Conservation (phyloP, 2,329 filamentous ascomycete genomes). For the Neofusicoccum ribis region DNA sequence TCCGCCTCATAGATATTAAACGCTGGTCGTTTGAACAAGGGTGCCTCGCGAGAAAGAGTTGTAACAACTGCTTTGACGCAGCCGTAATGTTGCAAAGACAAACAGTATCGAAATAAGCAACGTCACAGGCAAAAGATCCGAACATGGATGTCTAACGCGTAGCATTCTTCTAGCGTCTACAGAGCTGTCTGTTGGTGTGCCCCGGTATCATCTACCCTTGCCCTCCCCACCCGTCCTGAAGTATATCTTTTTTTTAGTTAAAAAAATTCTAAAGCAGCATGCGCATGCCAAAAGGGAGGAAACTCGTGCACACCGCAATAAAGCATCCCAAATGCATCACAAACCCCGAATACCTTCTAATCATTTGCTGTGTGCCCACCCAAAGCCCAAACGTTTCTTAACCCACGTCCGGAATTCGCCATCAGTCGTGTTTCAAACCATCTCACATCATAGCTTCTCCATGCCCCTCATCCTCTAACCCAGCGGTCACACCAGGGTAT, state of each 20-base stretch:
- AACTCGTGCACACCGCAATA: constrained; percentile 12
- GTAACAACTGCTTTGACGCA: neutral
- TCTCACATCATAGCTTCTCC: neutral
- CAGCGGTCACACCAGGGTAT: constrained; percentile 13
- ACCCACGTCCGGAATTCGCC: constrained; percentile 13
- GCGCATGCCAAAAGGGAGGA: constrained; percentile 15
- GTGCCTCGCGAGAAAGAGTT: neutral
- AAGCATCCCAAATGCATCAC: constrained; percentile 17
- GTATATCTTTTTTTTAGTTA: constrained; percentile 17
- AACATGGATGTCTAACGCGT: constrained; percentile 3
- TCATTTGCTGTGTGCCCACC: constrained; percentile 15
- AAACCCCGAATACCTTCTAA: constrained; percentile 13
- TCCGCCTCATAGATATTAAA: neutral
- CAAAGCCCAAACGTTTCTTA: constrained; percentile 12
- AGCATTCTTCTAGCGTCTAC: constrained; percentile 16
- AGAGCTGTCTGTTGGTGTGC: constrained; percentile 1
- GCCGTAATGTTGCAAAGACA: neutral
- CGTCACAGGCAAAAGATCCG: neutral
- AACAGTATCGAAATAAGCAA: neutral
- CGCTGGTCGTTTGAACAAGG: neutral
- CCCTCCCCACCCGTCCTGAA: neutral
- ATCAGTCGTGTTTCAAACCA: constrained; percentile 3
- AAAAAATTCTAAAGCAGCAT: constrained; percentile 15
- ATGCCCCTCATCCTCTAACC: neutral
- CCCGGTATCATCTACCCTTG: constrained; percentile 3